phyloP scores from a whole-genome alignment of 441 rosid species.

The Populus hybrid region DNA sequence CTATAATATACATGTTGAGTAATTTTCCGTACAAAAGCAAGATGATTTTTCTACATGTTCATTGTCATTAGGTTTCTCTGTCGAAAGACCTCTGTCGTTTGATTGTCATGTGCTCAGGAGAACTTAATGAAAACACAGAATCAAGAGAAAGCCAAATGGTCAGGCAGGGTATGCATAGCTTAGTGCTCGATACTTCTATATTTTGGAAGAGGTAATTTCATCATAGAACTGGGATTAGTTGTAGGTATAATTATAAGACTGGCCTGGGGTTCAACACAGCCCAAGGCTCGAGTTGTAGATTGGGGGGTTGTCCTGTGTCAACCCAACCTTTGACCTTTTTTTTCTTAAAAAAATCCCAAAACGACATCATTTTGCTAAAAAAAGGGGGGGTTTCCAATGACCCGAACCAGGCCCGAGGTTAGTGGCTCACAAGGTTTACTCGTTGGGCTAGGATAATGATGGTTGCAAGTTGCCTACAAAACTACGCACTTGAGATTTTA shows the following conservation, averaged over 20 bases:
- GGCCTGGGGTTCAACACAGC: too few relatives aligned
- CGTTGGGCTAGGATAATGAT: too few relatives aligned
- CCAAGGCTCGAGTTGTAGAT: too few relatives aligned
- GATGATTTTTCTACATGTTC: background rate
- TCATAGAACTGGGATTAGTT: conserved; percentile 10
- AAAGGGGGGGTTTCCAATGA: too few relatives aligned
- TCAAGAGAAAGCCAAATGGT: conserved; percentile 30
- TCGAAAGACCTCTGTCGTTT: conserved; percentile 84
- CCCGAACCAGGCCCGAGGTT: too few relatives aligned
- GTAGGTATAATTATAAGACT: background rate
- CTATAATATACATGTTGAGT: background rate
- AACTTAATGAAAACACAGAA: conserved; percentile 47
- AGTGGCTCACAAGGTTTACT: too few relatives aligned
- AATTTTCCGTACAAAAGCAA: background rate
- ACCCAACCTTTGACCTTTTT: too few relatives aligned
- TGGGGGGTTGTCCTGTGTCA: too few relatives aligned
- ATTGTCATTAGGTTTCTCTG: conserved; percentile 61
- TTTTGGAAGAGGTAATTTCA: conserved; percentile 67
- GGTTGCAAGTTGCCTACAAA: conserved; percentile 2
- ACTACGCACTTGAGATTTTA: background rate
- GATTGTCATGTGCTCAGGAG: conserved; percentile 77
- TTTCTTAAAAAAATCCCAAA: too few relatives aligned
- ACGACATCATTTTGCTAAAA: too few relatives aligned
- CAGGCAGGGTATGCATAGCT: conserved; percentile 46
- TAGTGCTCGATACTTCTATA: conserved; percentile 76